Conservation (phyloP, 2,329 filamentous ascomycete species). For the Uncinocarpus reesii region DNA sequence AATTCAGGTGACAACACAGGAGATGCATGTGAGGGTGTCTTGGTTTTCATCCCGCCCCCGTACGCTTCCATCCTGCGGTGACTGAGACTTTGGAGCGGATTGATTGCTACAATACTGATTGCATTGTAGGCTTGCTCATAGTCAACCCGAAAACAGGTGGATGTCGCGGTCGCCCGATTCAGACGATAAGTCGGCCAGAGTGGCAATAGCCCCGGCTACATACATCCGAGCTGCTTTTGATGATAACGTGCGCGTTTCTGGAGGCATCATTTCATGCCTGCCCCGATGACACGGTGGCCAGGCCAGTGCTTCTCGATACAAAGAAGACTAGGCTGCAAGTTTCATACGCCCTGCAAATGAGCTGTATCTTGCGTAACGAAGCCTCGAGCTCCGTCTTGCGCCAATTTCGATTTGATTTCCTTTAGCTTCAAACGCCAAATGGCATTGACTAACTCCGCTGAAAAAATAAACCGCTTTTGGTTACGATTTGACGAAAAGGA, state of each 20-base stretch:
- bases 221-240: neutral
- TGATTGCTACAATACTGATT: neutral
- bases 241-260: neutral
- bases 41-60: too few relatives aligned
- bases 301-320: neutral
- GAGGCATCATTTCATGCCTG: neutral
- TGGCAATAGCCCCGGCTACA: neutral
- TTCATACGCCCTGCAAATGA: neutral
- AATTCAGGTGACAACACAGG: neutral
- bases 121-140: neutral
- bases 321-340: neutral
- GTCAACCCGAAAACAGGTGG: too few relatives aligned
- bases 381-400: neutral
- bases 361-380: slow-evolving; percentile 3
- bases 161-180: slow-evolving; percentile 1
- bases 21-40: too few relatives aligned
- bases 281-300: too few relatives aligned
- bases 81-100: neutral
- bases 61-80: neutral
- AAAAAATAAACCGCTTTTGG: too few relatives aligned
- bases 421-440: neutral
- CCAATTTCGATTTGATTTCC: neutral
- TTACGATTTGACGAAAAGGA: too few relatives aligned
- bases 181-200: neutral
- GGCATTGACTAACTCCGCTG: too few relatives aligned